phyloP scores from a whole-genome alignment of 805 yeast genomes.

The Zygosaccharomyces bailii region DNA sequence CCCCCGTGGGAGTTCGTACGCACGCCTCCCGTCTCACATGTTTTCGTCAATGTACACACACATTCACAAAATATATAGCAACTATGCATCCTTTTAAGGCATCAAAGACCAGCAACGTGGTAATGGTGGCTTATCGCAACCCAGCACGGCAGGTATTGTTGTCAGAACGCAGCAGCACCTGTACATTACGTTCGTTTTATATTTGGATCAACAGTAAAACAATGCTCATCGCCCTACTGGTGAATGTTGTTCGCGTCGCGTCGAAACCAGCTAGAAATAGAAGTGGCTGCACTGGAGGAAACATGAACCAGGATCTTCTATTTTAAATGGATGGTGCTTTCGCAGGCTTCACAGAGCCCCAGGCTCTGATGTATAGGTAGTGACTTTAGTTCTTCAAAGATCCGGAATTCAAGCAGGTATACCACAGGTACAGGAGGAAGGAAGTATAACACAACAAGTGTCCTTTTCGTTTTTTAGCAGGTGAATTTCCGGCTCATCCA shows the following conservation, averaged over 20 bases:
- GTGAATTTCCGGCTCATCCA: neutral
- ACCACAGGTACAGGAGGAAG: neutral
- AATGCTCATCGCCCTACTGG: neutral
- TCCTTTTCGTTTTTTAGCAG: neutral
- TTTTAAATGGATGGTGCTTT: slow-evolving; percentile 5
- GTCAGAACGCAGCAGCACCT: neutral
- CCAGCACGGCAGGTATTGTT: neutral
- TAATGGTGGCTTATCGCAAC: slow-evolving; percentile 1
- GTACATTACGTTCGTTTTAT: neutral
- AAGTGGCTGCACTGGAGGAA: slow-evolving; percentile 8
- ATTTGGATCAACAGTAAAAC: neutral
- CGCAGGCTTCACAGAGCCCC: neutral
- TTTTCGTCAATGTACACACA: no score
- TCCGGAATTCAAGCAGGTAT: neutral
- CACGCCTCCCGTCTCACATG: neutral
- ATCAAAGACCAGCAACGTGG: neutral
- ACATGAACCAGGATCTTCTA: slow-evolving; percentile 1
- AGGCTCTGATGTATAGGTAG: neutral
- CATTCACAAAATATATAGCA: neutral
- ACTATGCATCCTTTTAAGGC: neutral
- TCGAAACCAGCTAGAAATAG: slow-evolving; percentile 7
- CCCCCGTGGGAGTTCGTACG: no score
- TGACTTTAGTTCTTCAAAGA: neutral
- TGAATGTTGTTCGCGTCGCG: slow-evolving; percentile 6
- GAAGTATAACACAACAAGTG: neutral